phyloP scores from a whole-genome alignment of 1,139 yeast species.

The Taphrina flavorubra region DNA sequence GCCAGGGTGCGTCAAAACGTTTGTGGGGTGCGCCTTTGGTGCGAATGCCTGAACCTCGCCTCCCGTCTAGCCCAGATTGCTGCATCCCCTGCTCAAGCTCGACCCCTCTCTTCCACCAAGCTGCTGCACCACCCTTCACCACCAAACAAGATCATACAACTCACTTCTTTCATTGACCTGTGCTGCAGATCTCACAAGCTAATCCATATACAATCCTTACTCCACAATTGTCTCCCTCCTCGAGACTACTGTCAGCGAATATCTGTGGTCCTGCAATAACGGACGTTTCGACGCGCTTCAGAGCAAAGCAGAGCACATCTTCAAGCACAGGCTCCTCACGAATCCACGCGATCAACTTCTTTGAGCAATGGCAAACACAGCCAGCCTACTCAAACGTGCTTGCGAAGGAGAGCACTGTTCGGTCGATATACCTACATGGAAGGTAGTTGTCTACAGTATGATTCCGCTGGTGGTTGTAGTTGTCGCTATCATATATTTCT shows the following conservation, averaged over 20 bases:
- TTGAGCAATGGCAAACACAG: background rate
- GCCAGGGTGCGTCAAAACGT: background rate
- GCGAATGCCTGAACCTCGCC: constrained; percentile 2
- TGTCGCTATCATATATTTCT: constrained; percentile 11
- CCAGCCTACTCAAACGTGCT: background rate
- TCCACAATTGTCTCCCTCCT: background rate
- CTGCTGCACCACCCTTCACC: constrained; percentile 1
- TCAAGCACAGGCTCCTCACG: background rate
- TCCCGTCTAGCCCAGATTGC: background rate
- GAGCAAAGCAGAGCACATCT: background rate
- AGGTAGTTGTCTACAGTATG: constrained; percentile 7
- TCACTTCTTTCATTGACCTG: too few species aligned
- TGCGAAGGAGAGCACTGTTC: constrained; percentile 21
- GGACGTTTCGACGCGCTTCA: background rate
- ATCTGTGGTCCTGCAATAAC: background rate
- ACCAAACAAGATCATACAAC: background rate
- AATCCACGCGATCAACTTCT: background rate
- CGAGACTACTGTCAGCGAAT: background rate
- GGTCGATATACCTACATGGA: constrained; percentile 12
- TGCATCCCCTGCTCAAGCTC: constrained; percentile 4
- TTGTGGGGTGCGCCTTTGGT: background rate
- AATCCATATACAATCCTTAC: background rate
- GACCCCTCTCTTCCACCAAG: constrained; percentile 12
- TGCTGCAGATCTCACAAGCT: too few species aligned
- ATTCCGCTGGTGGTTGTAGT: background rate